A percentile compares a stretch with the other conserved stretches of the same genome.
Conservation (phyloP, 306 rosid species). For the Inga leiocalycina region DNA sequence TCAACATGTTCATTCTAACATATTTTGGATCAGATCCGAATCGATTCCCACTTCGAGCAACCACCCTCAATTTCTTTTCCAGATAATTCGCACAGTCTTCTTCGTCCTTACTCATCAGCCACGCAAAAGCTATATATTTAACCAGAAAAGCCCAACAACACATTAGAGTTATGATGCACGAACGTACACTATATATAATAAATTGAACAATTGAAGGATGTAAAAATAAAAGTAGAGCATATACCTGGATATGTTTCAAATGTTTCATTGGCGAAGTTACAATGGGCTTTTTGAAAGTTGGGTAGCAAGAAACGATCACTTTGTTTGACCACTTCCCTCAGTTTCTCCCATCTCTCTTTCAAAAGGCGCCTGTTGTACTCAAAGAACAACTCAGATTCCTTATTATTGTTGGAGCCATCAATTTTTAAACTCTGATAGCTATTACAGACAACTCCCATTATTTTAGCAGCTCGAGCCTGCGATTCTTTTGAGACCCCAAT, state of each 20-base stretch:
- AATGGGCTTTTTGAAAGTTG: constrained; percentile 40
- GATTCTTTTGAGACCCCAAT: constrained; percentile 96
- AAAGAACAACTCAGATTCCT: background rate
- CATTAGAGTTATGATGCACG: background rate
- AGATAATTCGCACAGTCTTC: constrained; percentile 47
- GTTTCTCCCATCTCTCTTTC: constrained; percentile 68
- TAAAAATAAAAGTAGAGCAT: background rate
- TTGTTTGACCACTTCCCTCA: constrained; percentile 42
- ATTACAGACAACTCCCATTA: constrained; percentile 15
- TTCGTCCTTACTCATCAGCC: constrained; percentile 66
- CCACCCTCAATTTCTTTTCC: constrained; percentile 42
- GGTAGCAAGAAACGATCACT: constrained; percentile 45
- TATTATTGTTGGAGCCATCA: background rate
- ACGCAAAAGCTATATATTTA: constrained; percentile 58
- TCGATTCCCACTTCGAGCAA: constrained; percentile 54
- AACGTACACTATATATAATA: background rate
- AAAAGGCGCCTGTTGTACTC: constrained; percentile 40
- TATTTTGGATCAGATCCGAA: constrained; percentile 60
- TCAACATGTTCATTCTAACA: constrained; percentile 61
- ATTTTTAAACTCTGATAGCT: background rate
- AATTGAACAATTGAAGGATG: no score
- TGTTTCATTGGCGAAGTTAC: constrained; percentile 53
- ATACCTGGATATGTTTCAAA: constrained; percentile 62
- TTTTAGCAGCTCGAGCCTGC: constrained; percentile 83
- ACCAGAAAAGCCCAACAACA: background rate